Base-by-base conservation (phyloP, 495 filamentous ascomycete species). In the Tirmania nivea region DNA sequence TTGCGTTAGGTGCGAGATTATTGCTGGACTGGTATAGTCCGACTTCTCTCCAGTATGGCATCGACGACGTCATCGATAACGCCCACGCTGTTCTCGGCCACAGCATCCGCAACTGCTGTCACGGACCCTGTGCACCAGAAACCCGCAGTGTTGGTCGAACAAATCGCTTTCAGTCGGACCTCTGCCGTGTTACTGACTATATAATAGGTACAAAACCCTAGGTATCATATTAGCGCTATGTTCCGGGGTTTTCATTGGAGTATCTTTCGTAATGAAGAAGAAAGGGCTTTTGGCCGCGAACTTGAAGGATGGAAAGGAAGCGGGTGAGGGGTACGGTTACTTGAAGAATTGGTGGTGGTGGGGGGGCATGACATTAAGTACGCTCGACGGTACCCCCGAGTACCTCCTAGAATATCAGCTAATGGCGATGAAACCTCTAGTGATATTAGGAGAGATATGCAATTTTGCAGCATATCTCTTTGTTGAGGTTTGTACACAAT, bases 401-500 rank as follows among this genome's bases (percentile, higher is more conserved):
- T 12, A n/a, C 5, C 25, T 19, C 11, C 3, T 50, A 12, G 14
- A 50, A 17, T 19, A n/a, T 20, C 20, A 31, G 48, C 48, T 50
- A 50, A 50, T 21, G n/a, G 34, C 37, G 35, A 50, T 45, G 39
- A 14, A 19, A 45, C 2, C 17, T 19, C 31, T 39, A 65, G 62
- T 97, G 90, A 92, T 96, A 58, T 62, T 96, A 45, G 90, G 90
- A 50, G 90, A 97, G 68, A 78, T 90, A 35, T 94, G 89, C 77
- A 97, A 97, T 68, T 95, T 97, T 62, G 86, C 84, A 54, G 92
- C 90, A 20, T 97, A 97, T 64, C 84, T 86, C 48, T 96, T 97
- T 63, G 88, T 90, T 60, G 90, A 97, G 39, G 39, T 45, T 14
- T 31, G 25, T 31, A 1, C 2, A 31, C 25, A 31, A 31, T 31